Evolutionary conservation across 2,329 filamentous ascomycete species (phyloP), one percentile per base, ranked within the genome.

Genomic region (Davidsoniella australis): DNA sequence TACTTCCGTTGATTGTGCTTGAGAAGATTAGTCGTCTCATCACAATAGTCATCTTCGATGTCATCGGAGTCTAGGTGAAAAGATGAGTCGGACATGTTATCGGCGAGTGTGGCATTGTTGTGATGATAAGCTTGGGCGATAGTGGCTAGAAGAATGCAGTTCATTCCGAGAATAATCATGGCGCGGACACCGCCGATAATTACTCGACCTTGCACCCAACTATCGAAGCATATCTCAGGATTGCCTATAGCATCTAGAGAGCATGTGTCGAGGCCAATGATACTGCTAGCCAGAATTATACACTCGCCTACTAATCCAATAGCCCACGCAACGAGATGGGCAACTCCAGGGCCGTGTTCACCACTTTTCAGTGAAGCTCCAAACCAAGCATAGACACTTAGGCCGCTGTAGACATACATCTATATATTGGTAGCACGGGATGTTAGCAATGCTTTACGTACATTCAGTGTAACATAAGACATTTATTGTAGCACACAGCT

Each of bases 261-360:
- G 51, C 51, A 53, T 23, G 45, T n/a, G 4, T 29, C 8, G 40
- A 48, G 26, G 51, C 87, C 68, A 41, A 77, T 66, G 47, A 85
- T 68, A 26, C 82, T 84, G 48, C 77, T 73, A 44, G 73, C 71
- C 53, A 91, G 70, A 37, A 96, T 77, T 45, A 79, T 66, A 20
- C 81, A 57, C 63, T 98, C 91, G 54, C 86, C 72, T 23, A 75
- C 63, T n/a, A 86, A 62, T 23, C 80, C 80, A 41, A 86, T 64
- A 40, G 72, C 62, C 91, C 91, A 98, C 57, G 85, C 79, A 43
- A 82, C 65, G 50, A 89, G 74, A 64, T 95, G 87, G 48, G 85
- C 79, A 43, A 79, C 68, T 45, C 81, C 88, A 0, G 91, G 91
- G 10, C 84, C 84, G 33, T 48, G 46, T 20, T 41, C 40, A 26